A percentile compares a stretch with the other conserved stretches of the same genome.
These are phyloP conservation scores for Liriodendron chinense DNA, from an alignment of 164 flowering plant genomes.

Conservation along the genomic window DNA sequence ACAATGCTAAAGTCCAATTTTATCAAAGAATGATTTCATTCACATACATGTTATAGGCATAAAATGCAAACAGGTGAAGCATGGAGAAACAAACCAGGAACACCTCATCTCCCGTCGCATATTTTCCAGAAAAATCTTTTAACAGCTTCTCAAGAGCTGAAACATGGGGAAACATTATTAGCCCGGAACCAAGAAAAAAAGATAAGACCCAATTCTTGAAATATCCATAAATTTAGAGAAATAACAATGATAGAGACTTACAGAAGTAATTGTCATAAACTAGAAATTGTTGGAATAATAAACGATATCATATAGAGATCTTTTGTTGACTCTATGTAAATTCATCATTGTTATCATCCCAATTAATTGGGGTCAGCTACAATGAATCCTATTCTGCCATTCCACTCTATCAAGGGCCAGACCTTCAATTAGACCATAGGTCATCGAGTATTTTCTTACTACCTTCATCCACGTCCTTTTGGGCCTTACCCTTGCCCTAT, in stretches of 20 bases:
- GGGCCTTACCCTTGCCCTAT: no score
- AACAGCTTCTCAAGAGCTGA: slow-evolving; percentile 81
- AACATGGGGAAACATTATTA: slow-evolving; percentile 9
- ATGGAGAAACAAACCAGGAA: slow-evolving; percentile 42
- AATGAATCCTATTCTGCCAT: no score
- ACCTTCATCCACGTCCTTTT: no score
- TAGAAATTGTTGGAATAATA: not conserved
- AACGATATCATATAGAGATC: not conserved
- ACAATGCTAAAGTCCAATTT: not conserved
- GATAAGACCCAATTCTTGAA: not conserved
- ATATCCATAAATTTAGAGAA: not conserved
- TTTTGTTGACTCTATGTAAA: no score
- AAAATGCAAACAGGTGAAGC: not conserved
- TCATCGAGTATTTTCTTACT: no score
- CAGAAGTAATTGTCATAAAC: not conserved
- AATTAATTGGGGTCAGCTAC: no score
- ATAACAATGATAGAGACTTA: not conserved
- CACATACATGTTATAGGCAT: not conserved
- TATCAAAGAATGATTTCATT: not conserved
- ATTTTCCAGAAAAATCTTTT: slow-evolving; percentile 51
- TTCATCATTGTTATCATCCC: no score
- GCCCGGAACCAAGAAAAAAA: not conserved
- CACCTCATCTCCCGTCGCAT: slow-evolving; percentile 82
- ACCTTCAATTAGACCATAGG: no score
- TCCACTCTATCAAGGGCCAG: no score